Base-by-base conservation (phyloP, 768 basidiomycete genomes). In the Podaxis mareebaensis region DNA sequence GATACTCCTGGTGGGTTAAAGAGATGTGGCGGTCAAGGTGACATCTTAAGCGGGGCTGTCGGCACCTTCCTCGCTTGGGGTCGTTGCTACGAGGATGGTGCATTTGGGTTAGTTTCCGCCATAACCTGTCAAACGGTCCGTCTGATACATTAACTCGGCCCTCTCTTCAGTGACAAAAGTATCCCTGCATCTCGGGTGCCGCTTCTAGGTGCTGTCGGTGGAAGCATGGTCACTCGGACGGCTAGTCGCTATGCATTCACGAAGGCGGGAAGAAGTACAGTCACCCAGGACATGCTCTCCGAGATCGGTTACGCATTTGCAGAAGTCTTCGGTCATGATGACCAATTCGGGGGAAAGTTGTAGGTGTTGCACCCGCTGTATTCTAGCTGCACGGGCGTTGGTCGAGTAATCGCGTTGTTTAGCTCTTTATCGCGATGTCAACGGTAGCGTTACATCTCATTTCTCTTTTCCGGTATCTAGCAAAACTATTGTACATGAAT, bases 1-100 rank as follows among this genome's bases (percentile, higher is more conserved):
- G 87, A 91, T 66, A 76, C 81, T 0, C 77, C 85, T 59, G 97
- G 97, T 1, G 95, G 96, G 1, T 68, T 93, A 68, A 96, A 96
- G 77, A 80, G 97, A 60, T 96, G 94, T 69, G 96, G 97, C 12
- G 97, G 97, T 1, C 97, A 99, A 73, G 97, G 97, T 0, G 97
- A 99, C 75, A 87, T 99, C 40, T 74, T 99, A 60, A 91, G 90
- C 68, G 97, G 97, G 12, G 81, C 84, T 49, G 90, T 95, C 10
- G 97, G 95, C 0, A 86, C 94, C 1, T 86, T 97, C 73, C 79
- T 99, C 68, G 96, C 96, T 3, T 99, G 97, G 96, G 94, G 92
- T 4, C 92, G 91, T 73, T 94, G 92, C 69, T 99, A 92, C 72
- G 94, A 96, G 70, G 86, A 86, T 49, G 92, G 95, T 15, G 85